Evolutionary conservation across 2,329 filamentous ascomycete genomes (phyloP), one percentile per base, ranked within the genome.

Genomic region (Lizonia empirigonia): DNA sequence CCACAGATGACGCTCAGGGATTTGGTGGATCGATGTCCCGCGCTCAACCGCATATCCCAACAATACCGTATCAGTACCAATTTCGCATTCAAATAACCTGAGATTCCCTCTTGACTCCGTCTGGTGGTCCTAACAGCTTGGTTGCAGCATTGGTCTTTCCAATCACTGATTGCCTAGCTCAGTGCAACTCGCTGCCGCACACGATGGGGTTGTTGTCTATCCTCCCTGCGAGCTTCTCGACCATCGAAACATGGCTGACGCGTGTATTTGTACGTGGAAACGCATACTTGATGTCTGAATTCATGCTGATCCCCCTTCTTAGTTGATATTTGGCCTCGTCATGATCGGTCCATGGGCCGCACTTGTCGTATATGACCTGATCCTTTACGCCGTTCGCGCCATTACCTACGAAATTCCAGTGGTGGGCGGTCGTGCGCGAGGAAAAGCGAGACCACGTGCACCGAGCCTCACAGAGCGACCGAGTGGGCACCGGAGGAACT

Each of bases 171-270:
- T 36, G 41, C 16, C 22, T 12, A 8, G 24, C 8, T 9, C 5
- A 6, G 3, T 16, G 3, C 2, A 26, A 9, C 20, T 15, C 20
- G 10, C 38, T 9, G 23, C 29, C n/a, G 36, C 29, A 45, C 39
- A 58, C 45, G 40, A 88, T 88, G 86, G 80, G 81, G 35, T 81
- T 83, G 77, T 84, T 85, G 58, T 88, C 85, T 2, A 80, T 89
- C 51, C 79, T 89, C 26, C 86, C 86, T 1, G 75, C 79, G 15
- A 76, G 80, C 49, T 76, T 87, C 45, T 79, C 76, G 33, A 75
- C 77, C 30, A 68, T 87, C 44, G 86, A 89, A 68, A 80, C 78
- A 42, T 88, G 84, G 84, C 75, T 84, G 50, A 80, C 81, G 36
- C 78, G 83, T 8, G 65, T 84, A 35, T 88, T 87, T 68, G 85